phyloP scores from a whole-genome alignment of 306 rosid genomes.

The Heteromeles arbutifolia region DNA sequence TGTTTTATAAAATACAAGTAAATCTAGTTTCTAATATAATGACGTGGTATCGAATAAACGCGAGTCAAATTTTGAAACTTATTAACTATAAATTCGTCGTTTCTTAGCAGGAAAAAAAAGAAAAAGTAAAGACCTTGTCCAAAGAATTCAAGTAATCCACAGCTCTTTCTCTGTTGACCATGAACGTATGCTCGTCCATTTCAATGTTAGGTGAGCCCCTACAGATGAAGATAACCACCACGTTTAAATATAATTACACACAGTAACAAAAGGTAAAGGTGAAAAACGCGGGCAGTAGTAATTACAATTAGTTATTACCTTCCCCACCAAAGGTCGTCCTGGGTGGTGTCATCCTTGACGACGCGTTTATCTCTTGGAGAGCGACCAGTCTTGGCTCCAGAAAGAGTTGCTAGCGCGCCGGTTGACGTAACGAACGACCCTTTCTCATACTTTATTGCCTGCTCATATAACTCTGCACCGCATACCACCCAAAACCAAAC shows the following conservation, averaged over 20 bases:
- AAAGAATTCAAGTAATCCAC: slow-evolving; percentile 86
- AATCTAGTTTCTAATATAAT: too few relatives aligned
- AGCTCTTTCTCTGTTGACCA: slow-evolving; percentile 86
- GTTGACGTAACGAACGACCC: slow-evolving; percentile 71
- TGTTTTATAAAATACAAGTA: neutral
- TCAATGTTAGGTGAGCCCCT: slow-evolving; percentile 96
- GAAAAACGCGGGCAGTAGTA: too few relatives aligned
- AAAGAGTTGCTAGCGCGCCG: slow-evolving; percentile 91
- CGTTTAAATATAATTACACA: neutral
- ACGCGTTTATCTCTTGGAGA: slow-evolving; percentile 89
- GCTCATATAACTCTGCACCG: slow-evolving; percentile 70
- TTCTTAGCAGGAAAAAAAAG: neutral
- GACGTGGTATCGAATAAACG: too few relatives aligned
- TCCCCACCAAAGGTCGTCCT: slow-evolving; percentile 94
- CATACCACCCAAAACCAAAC: neutral
- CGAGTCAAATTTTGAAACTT: too few relatives aligned
- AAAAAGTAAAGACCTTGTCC: slow-evolving; percentile 54
- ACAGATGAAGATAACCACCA: neutral
- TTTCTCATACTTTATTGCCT: slow-evolving; percentile 63
- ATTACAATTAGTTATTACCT: slow-evolving; percentile 36
- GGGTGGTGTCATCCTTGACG: slow-evolving; percentile 57
- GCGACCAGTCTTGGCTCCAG: slow-evolving; percentile 95
- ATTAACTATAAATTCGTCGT: too few relatives aligned
- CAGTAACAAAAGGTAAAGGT: neutral
- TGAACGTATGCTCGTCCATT: slow-evolving; percentile 75